Base-by-base conservation (phyloP, 306 rosid species). In the Lathyrus tuberosus region DNA sequence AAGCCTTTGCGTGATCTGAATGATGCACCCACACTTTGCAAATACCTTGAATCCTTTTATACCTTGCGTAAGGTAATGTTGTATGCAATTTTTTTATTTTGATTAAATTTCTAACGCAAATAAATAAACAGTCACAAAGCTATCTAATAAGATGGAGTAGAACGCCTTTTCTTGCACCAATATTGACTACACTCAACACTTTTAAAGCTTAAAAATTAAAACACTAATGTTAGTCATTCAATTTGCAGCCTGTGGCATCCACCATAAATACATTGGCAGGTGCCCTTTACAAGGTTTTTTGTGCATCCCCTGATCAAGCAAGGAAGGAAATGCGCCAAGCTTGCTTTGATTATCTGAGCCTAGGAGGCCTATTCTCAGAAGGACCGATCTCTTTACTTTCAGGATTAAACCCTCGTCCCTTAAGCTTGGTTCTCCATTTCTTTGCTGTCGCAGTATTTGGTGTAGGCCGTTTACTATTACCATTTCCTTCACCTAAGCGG, bases 271-370 rank as follows among this genome's bases (percentile, higher is more conserved):
- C 99, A 5, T 82, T 94, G 79, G 97, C 99, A 2, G 99, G 99
- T 56, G 99, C 99, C 11, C 89, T 94, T 28, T 88, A 94, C 83
- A 94, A 85, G 84, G 99, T 94, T 13, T 94, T 94, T 52, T 80
- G 87, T 80, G 93, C 99, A 65, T 94, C 99, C 42, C 92, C 99
- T 22, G 99, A 94, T 70, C 86, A 77, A 76, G 99, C 99, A 49
- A 90, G 97, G 90, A 87, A 82, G 86, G 99, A 94, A 86, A 94
- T 94, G 99, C 92, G 97, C 26, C 83, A 94, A 85, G 99, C 99
- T 62, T 94, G 99, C 88, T 94, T 94, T 47, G 99, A 94, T 78
- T 94, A 94, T 81, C 69, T 94, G n/a, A 91, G 97, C 79, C 96
- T 94, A 8, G 99, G 99, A 56, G 99, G 99, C 63, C 75, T 91